Evolutionary conservation across 2,329 filamentous ascomycete species (phyloP), one percentile per base, ranked within the genome.

Genomic region (Ophiostoma quercus): DNA sequence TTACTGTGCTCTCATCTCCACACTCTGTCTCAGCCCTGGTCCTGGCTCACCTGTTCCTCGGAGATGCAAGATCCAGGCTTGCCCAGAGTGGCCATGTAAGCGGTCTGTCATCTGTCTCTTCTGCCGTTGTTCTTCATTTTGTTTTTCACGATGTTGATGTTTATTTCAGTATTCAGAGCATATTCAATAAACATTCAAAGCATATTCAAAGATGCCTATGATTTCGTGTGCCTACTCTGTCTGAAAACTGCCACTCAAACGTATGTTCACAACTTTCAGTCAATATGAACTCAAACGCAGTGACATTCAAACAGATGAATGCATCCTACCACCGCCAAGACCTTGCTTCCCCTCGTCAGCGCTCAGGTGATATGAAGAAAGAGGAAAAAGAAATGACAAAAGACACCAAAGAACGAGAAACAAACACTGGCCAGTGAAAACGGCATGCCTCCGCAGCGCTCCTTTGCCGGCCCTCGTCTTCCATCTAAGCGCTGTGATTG

Each of bases 361-460:
- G 73, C 72, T 75, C 75, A 76, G 75, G 75, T 77, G 76, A 77
- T 69, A 70, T 51, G 63, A 66, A 66, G 41, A 63, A 67, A 71
- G 73, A 22, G 25, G 34, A 43, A 25, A 16, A 66, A 66, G 22
- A 29, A 32, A 37, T 8, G 41, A 66, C 34, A 8, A 34, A 8
- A 34, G 34, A 34, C 34, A 34, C 34, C 34, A 41, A 66, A 39
- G 34, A 41, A 39, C 4, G 5, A 66, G 37, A 34, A 63, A 37
- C 14, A 9, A 34, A 63, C 22, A 9, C 51, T 57, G 22, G 51
- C 51, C 51, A 57, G n/a, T 57, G 29, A 63, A 37, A 63, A 37
- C 29, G 51, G 57, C 25, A 62, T 62, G 29, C 29, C 60, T 37
- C 60, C 60, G 60, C 32, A 11, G 51, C 51, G n/a, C 51, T 57